Evolutionary conservation across 495 filamentous ascomycete species (phyloP).

Genomic region (Penicillium cataractarum): DNA sequence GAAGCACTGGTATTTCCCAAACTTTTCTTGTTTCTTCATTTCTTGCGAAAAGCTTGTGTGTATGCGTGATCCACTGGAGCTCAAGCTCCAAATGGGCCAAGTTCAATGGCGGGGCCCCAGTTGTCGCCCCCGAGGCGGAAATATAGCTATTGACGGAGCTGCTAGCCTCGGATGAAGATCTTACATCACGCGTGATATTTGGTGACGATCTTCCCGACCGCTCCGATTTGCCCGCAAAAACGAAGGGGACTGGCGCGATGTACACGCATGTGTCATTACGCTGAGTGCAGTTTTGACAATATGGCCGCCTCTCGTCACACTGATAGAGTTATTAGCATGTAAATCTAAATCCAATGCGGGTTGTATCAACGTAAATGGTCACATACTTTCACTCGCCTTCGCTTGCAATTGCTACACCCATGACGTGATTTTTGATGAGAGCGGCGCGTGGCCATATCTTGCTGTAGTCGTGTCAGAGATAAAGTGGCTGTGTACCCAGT

Average conservation of each 20-base stretch:
- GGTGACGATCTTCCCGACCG: conserved; percentile 1
- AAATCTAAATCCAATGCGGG: neutral
- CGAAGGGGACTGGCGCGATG: conserved; percentile 16
- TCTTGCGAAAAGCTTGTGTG: conserved; percentile 24
- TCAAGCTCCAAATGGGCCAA: conserved; percentile 28
- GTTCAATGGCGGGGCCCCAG: conserved; percentile 11
- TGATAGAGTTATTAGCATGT: conserved; percentile 6
- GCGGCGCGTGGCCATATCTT: conserved; percentile 21
- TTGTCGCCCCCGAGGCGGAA: neutral
- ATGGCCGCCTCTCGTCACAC: conserved; percentile 33
- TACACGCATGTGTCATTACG: conserved; percentile 29
- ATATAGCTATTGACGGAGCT: conserved; percentile 8
- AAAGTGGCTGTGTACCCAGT: neutral
- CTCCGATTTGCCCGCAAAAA: conserved; percentile 16
- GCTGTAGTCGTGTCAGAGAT: too few species aligned
- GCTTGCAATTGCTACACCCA: conserved; percentile 32
- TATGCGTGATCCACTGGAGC: conserved; percentile 30
- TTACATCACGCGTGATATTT: neutral
- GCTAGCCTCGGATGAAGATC: neutral
- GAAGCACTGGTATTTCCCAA: conserved; percentile 38
- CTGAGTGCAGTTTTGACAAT: conserved; percentile 24
- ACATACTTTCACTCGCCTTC: conserved; percentile 32
- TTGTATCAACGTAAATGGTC: neutral
- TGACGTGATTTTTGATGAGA: conserved; percentile 31
- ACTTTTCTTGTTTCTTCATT: conserved; percentile 25